Conservation (phyloP, 495 filamentous ascomycete species). For the Penicillium samsonianum region DNA sequence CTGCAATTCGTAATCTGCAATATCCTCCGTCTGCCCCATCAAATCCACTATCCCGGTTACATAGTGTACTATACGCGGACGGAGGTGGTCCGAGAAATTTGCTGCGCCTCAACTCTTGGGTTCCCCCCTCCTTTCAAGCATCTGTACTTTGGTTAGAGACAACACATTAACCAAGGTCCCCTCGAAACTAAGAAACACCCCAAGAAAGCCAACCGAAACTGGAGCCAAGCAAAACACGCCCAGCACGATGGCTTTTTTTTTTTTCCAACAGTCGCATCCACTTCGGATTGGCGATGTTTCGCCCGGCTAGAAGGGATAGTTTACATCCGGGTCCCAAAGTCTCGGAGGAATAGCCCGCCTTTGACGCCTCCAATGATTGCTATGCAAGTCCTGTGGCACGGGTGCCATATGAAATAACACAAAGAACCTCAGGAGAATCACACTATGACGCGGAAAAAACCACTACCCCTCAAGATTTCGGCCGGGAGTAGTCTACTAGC, state of each 20-base stretch:
- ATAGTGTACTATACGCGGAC: neutral
- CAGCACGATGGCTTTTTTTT: neutral
- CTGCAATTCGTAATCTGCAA: conserved; percentile 1
- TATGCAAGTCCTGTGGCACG: neutral
- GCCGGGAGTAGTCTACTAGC: neutral
- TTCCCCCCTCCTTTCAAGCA: neutral
- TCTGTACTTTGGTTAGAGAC: neutral
- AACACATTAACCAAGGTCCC: neutral
- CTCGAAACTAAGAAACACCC: neutral
- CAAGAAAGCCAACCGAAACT: neutral
- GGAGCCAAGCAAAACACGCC: neutral
- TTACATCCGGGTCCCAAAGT: neutral
- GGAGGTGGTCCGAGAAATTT: neutral
- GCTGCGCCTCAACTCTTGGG: neutral
- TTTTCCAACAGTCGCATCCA: neutral
- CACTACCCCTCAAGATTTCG: neutral
- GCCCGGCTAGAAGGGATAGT: neutral
- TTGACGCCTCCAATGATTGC: neutral
- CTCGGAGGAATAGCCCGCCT: neutral
- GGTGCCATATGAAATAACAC: neutral
- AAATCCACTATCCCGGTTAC: neutral
- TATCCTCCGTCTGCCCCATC: conserved; percentile 1
- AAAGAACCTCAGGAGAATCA: neutral
- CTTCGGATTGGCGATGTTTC: conserved; percentile 1
- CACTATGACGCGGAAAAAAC: neutral